Conservation (phyloP, 768 basidiomycete genomes). For the Suillus occidentalis region DNA sequence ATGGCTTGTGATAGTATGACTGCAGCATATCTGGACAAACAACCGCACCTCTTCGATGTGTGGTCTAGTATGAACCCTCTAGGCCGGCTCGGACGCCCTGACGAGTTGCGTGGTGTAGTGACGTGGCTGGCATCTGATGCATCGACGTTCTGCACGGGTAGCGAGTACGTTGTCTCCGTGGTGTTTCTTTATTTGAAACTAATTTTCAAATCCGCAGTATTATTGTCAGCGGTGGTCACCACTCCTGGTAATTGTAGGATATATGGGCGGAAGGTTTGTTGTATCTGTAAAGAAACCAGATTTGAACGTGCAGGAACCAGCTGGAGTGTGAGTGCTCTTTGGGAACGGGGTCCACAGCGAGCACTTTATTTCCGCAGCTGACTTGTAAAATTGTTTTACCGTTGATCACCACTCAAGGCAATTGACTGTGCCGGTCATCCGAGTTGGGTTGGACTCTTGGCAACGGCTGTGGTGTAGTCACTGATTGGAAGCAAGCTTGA, state of each 20-base stretch:
- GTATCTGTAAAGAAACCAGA: neutral
- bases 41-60: conserved; percentile 61
- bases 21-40: conserved; percentile 62
- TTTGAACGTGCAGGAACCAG: no score
- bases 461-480: neutral
- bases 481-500: neutral
- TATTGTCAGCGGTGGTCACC: conserved; percentile 32
- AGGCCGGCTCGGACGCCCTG: conserved; percentile 67
- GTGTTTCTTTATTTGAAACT: neutral
- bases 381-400: no score
- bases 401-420: neutral
- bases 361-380: no score
- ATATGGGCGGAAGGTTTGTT: neutral
- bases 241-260: conserved; percentile 28
- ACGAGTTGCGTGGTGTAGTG: conserved; percentile 72
- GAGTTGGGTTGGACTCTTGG: neutral
- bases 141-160: conserved; percentile 76
- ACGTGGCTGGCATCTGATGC: conserved; percentile 76
- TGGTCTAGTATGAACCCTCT: conserved; percentile 73
- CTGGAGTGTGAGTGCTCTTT: no score
- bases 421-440: neutral
- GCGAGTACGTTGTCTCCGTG: conserved; percentile 57
- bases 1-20: conserved; percentile 57
- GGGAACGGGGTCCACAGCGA: no score
- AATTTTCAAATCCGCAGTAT: conserved; percentile 18